A percentile compares a stretch with the other conserved stretches of the same genome.
Evolutionary conservation across 2,329 filamentous ascomycete species (phyloP).

Genomic region (Gaeumannomyces sp.): DNA sequence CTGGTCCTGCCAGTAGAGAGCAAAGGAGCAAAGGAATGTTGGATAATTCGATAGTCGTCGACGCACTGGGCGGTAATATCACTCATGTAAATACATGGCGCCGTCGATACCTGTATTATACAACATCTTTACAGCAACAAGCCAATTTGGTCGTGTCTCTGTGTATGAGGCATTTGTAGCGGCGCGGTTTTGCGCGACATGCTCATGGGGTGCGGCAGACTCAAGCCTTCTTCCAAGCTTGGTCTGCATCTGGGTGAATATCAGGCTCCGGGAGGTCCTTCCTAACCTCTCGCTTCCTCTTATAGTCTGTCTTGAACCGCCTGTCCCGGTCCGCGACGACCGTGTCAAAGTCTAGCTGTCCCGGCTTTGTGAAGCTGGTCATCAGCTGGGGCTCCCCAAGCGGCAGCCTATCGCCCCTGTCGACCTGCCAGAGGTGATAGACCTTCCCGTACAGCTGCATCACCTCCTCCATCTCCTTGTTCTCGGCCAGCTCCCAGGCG

Average conservation of each 20-base stretch:
- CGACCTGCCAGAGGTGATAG: conserved; percentile 82
- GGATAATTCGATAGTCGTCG: neutral
- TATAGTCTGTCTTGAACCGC: conserved; percentile 39
- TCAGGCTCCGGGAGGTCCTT: conserved; percentile 33
- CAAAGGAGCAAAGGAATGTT: neutral
- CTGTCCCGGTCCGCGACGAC: conserved; percentile 37
- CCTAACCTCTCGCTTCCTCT: conserved; percentile 37
- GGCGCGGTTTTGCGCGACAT: too few species aligned
- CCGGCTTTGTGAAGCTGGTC: conserved; percentile 45
- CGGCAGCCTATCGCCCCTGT: conserved; percentile 57
- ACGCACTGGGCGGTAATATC: too few species aligned
- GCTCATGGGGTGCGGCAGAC: too few species aligned
- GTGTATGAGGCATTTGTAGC: too few species aligned
- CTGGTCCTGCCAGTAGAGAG: conserved; percentile 23
- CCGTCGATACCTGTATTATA: too few species aligned
- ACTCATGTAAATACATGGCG: too few species aligned
- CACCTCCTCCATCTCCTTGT: conserved; percentile 72
- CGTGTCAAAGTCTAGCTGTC: conserved; percentile 41
- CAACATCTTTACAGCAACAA: neutral
- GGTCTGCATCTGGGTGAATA: conserved; percentile 32
- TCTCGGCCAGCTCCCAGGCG: conserved; percentile 72
- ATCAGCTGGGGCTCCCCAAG: conserved; percentile 48
- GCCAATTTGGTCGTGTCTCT: neutral
- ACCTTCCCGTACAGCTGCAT: conserved; percentile 74
- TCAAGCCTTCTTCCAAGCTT: conserved; percentile 2